Evolutionary conservation across 805 yeast species (phyloP).

Genomic region (Candida lessepsii): DNA sequence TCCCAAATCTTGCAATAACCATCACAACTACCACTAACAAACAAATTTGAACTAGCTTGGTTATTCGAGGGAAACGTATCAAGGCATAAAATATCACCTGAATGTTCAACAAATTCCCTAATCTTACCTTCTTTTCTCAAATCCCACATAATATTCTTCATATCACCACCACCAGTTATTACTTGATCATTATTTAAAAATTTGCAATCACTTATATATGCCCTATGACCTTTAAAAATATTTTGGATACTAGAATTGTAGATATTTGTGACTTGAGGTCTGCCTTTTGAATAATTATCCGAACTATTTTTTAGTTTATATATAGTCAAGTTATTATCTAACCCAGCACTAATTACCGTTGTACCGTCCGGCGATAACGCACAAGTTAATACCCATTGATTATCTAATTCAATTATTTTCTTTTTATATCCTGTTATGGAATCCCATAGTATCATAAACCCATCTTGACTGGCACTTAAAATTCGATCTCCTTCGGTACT

Average conservation of each 20-base stretch:
- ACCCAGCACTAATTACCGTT: conserved; percentile 76
- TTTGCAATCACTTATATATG: conserved; percentile 74
- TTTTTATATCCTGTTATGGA: conserved; percentile 66
- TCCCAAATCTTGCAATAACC: conserved; percentile 71
- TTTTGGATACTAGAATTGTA: conserved; percentile 37
- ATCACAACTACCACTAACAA: conserved; percentile 68
- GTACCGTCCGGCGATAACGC: conserved; percentile 66
- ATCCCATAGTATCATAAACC: conserved; percentile 83
- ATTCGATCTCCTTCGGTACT: conserved; percentile 56
- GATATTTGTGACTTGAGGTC: neutral
- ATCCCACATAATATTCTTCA: conserved; percentile 81
- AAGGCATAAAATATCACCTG: conserved; percentile 67
- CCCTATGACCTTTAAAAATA: conserved; percentile 75
- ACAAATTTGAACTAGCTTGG: conserved; percentile 25
- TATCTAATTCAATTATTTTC: conserved; percentile 68
- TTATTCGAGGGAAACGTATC: conserved; percentile 20
- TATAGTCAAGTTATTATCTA: conserved; percentile 75
- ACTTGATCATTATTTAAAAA: conserved; percentile 58
- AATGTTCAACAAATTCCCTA: conserved; percentile 60
- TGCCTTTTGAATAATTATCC: neutral
- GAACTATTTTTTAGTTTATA: conserved; percentile 39
- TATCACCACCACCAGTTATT: conserved; percentile 78
- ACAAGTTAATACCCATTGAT: conserved; percentile 77
- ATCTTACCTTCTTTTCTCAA: conserved; percentile 54
- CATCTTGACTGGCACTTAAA: conserved; percentile 82